Conservation (phyloP, 2,329 filamentous ascomycete genomes). For the Teratosphaeria pseudoeucalypti region DNA sequence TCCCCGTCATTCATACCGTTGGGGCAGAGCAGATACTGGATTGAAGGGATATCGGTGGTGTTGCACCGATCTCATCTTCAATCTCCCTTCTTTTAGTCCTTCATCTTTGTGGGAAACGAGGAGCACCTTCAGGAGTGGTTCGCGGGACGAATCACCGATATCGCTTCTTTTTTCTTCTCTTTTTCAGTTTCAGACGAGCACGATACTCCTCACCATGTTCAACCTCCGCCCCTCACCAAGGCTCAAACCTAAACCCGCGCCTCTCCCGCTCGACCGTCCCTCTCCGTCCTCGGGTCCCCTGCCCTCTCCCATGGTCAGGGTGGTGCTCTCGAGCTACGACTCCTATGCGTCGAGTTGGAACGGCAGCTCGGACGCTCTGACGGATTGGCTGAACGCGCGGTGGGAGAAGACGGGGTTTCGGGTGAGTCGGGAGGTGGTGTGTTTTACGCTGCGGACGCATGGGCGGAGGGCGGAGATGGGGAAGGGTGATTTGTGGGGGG, state of each 20-base stretch:
- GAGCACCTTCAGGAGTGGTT: not conserved
- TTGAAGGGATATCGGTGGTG: not conserved
- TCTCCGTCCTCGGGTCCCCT: constrained; percentile 6
- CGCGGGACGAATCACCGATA: not conserved
- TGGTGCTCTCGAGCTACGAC: constrained; percentile 14
- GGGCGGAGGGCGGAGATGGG: constrained; percentile 13
- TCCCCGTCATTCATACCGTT: not conserved
- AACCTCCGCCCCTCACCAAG: not conserved
- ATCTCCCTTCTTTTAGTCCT: not conserved
- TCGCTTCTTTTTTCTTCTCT: not conserved
- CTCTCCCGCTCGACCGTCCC: constrained; percentile 2
- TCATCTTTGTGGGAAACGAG: not conserved
- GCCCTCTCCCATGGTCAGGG: constrained; percentile 8
- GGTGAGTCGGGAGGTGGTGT: constrained; percentile 14
- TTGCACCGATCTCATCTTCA: not conserved
- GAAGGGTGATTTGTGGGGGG: not conserved
- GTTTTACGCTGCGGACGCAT: constrained; percentile 12
- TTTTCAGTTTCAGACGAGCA: not conserved
- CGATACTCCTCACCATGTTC: not conserved
- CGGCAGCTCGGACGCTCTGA: constrained; percentile 12
- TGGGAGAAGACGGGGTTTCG: constrained; percentile 18
- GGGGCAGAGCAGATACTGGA: not conserved
- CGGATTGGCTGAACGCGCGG: constrained; percentile 19
- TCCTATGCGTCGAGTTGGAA: constrained; percentile 9
- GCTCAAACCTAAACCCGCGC: not conserved